Base-by-base conservation (phyloP, 2,329 filamentous ascomycete species). In the Hymenoscyphus infarciens region DNA sequence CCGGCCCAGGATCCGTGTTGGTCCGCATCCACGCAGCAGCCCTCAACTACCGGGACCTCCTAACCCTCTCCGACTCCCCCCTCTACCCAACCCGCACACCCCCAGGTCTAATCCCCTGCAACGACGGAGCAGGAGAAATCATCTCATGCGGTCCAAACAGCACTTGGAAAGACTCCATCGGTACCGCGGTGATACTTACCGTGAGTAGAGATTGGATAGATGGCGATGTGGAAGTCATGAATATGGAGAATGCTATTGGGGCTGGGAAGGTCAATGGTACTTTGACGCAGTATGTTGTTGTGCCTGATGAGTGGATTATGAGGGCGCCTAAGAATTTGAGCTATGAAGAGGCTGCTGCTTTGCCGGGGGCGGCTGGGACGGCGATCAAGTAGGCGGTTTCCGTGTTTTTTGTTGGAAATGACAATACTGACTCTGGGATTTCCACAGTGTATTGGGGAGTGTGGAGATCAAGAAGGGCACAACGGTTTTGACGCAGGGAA, bases 71-170 rank as follows among this genome's bases (percentile, higher is more conserved):
- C 33, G 27, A 49, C 63, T 67, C 65, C 5, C 65, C 66, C 22
- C 35, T 61, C 13, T 68, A 67, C 55, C 61, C 65, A 8, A 25
- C 56, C 16, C 16, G 38, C n/a, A 60, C 63, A 4, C 13, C n/a
- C 2, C 22, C 55, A 5, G 60, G 60, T 25, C 35, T 64, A 8
- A 84, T 90, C 1, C 86, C 87, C 1, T 86, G 84, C 74, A 87
- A 85, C 29, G 88, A 91, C 74, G 88, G 88, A 79, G 87, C 86
- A 74, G 88, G 87, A 49, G 77, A 79, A 8, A 77, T 91, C 53
- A 77, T 82, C 2, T 74, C 79, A 16, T 82, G 15, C 72, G 78
- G 4, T 19, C 74, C 77, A n/a, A 71, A 74, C 8, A 62, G 60
- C 35, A 76, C 76, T 7, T 83, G 83, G 77, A 77, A 79, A 60